phyloP scores from a whole-genome alignment of 2,329 filamentous ascomycete species.

The Fusarium coffeatum region DNA sequence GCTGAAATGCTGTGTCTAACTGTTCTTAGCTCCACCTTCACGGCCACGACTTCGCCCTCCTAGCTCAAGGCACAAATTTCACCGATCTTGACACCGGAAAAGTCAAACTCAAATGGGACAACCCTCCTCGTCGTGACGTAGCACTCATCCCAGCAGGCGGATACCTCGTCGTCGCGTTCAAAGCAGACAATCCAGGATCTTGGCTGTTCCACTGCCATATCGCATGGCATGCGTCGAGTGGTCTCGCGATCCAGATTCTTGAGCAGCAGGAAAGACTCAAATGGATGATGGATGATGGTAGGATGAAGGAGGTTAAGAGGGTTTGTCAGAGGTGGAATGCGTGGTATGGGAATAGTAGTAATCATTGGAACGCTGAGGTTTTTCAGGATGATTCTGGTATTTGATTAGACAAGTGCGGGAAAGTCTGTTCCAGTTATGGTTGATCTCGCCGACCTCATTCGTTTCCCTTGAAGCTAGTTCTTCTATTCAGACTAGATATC shows the following conservation, averaged over 20 bases:
- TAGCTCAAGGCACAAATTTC: slow-evolving; percentile 26
- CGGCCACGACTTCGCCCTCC: slow-evolving; percentile 41
- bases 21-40: slow-evolving; percentile 37
- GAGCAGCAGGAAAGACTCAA: slow-evolving; percentile 24
- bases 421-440: neutral
- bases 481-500: neutral
- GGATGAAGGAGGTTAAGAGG: slow-evolving; percentile 18
- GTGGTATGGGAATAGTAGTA: slow-evolving; percentile 15
- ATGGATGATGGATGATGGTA: neutral
- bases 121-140: slow-evolving; percentile 64
- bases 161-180: slow-evolving; percentile 60
- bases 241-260: slow-evolving; percentile 39
- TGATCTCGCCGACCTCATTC: too few relatives aligned
- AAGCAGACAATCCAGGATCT: slow-evolving; percentile 60
- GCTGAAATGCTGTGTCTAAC: neutral
- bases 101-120: slow-evolving; percentile 45
- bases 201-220: slow-evolving; percentile 64
- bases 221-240: slow-evolving; percentile 58
- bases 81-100: slow-evolving; percentile 5
- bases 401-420: neutral
- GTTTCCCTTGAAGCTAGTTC: neutral
- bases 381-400: slow-evolving; percentile 21
- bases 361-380: slow-evolving; percentile 12
- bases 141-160: slow-evolving; percentile 58
- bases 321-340: slow-evolving; percentile 26